These are phyloP conservation scores for Mucor plumbeus DNA, from an alignment of 371 early-diverging fungal species.

Conservation along the genomic window DNA sequence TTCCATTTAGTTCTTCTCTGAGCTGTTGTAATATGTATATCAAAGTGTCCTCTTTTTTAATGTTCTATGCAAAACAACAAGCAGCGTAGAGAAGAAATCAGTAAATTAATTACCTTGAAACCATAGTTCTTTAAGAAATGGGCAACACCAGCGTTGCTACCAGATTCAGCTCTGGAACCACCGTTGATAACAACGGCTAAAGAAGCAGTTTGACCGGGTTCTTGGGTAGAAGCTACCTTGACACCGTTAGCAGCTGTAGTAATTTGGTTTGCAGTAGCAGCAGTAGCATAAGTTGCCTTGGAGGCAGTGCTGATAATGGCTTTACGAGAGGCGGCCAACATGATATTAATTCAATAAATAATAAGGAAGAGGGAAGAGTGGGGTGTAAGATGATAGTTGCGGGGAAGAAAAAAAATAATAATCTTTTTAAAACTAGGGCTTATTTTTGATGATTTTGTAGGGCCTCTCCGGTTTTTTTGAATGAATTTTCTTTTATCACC, in stretches of 20 bases:
- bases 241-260: constrained; percentile 60
- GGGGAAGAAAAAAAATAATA: constrained; percentile 27
- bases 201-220: constrained; percentile 75
- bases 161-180: constrained; percentile 86
- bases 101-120: constrained; percentile 74
- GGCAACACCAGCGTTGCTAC: constrained; percentile 77
- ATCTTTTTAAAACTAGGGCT: constrained; percentile 30
- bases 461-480: neutral
- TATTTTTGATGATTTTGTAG: constrained; percentile 19
- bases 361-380: constrained; percentile 28
- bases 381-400: constrained; percentile 27
- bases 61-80: neutral
- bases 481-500: neutral
- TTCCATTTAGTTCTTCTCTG: neutral
- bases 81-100: neutral
- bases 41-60: neutral
- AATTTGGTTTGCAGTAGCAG: constrained; percentile 50
- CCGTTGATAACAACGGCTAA: constrained; percentile 89
- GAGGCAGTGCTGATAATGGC: constrained; percentile 62
- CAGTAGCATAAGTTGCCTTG: constrained; percentile 65
- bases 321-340: constrained; percentile 71
- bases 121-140: constrained; percentile 92
- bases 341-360: constrained; percentile 31
- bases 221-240: constrained; percentile 66
- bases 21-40: neutral